Evolutionary conservation across 192 early-diverging fungal species (phyloP), one percentile per base, ranked within the genome.

Genomic region (Gamsiella multidivaricata): DNA sequence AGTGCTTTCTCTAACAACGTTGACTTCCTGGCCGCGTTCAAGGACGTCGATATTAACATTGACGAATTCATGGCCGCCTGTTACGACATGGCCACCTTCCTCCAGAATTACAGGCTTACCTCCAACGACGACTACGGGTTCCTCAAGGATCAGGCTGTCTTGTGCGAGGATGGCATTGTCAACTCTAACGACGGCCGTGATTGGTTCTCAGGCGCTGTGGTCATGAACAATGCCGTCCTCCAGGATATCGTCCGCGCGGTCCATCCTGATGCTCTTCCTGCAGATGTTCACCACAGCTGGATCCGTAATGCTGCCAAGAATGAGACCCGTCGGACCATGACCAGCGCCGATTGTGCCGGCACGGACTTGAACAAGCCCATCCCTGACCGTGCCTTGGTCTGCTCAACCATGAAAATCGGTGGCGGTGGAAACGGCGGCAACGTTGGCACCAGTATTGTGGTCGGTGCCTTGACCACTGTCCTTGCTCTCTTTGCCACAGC

Each of bases 141-240:
- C 80, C 49, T 89, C 47, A 71, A 84, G 32, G 85, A 88, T 60
- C 73, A 81, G 50, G 86, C 83, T 15, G 80, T 93, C 51, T 93
- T 73, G 82, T 87, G 91, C 42, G 86, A 89, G 67, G 92, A 94
- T 70, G 87, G 90, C 59, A 29, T 89, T 8, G 81, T 86, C 49
- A 92, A 83, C 78, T 74, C 71, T 1, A 81, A 82, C 43, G 88
- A 87, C 54, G 91, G 91, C 32, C 78, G 81, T 47, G 91, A 89
- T 57, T 94, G 91, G 91, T 92, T 91, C 69, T 88, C 90, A 49
- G 61, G 84, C 7, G 90, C 89, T 8, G 74, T 91, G 31, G 86
- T 62, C 18, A 90, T 90, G 84, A 81, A 83, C 20, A 89, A 94
- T 71, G 88, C 88, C n/a, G 75, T 89, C 23, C 83, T 94, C 32